Evolutionary conservation across 371 early-diverging fungal species (phyloP).

Genomic region (Mortierella sp.): DNA sequence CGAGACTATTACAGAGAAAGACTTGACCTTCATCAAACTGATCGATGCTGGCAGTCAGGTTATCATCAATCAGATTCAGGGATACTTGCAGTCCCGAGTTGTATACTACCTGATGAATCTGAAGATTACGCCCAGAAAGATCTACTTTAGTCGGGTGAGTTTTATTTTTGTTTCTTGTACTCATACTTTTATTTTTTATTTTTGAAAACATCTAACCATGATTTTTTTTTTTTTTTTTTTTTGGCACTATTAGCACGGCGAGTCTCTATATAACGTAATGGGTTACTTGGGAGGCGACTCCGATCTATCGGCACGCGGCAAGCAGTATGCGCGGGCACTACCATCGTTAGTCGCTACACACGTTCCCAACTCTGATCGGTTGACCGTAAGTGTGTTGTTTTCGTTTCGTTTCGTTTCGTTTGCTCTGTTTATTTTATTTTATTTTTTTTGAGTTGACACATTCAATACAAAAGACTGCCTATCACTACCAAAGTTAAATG

Average conservation of each 20-base stretch:
- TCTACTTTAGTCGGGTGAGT: constrained; percentile 86
- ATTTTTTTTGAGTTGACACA: too few species aligned
- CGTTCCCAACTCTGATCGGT: constrained; percentile 70
- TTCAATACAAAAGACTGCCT: too few species aligned
- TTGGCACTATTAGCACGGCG: constrained; percentile 82
- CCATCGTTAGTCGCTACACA: constrained; percentile 81
- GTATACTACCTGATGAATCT: constrained; percentile 98
- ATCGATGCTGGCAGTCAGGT: constrained; percentile 93
- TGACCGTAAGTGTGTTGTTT: constrained; percentile 62
- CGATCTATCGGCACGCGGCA: constrained; percentile 87
- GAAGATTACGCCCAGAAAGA: constrained; percentile 89
- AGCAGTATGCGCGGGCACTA: constrained; percentile 82
- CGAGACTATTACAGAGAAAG: constrained; percentile 85
- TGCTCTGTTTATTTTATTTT: background rate
- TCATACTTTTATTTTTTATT: background rate
- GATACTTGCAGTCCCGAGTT: constrained; percentile 93
- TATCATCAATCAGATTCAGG: constrained; percentile 89
- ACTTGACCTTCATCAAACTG: constrained; percentile 88
- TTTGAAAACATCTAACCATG: background rate
- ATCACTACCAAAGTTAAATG: background rate
- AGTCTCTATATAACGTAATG: constrained; percentile 85
- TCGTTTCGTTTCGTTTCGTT: background rate
- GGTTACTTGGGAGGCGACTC: constrained; percentile 97
- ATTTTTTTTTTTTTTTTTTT: background rate
- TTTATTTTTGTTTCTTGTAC: background rate